Evolutionary conservation across 495 filamentous ascomycete genomes (phyloP).

Genomic region (Trichoderma asperelloides): DNA sequence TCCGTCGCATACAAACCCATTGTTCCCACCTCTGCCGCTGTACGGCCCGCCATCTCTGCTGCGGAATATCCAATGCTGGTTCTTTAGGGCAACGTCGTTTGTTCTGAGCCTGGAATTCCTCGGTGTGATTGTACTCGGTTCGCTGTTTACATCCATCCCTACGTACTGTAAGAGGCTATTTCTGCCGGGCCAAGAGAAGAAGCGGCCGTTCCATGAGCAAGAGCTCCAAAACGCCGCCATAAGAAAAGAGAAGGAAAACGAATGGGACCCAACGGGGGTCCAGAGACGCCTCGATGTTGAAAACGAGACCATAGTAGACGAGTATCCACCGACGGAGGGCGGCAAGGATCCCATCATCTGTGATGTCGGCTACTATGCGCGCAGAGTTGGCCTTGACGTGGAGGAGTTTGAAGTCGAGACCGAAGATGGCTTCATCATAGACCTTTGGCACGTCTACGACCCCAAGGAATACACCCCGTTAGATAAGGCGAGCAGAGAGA

Average conservation of each 20-base stretch:
- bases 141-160: slow-evolving; percentile 53
- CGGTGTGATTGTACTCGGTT: slow-evolving; percentile 62
- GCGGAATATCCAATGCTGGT: slow-evolving; percentile 52
- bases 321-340: slow-evolving; percentile 65
- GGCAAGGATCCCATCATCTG: slow-evolving; percentile 69
- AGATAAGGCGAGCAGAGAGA: slow-evolving; percentile 26
- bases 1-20: slow-evolving; percentile 61
- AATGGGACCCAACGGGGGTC: slow-evolving; percentile 54
- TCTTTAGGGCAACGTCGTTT: slow-evolving; percentile 56
- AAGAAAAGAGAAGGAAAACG: slow-evolving; percentile 41
- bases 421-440: slow-evolving; percentile 88
- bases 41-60: slow-evolving; percentile 66
- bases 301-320: slow-evolving; percentile 36
- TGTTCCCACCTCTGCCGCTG: slow-evolving; percentile 80
- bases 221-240: slow-evolving; percentile 27
- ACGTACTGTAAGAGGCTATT: slow-evolving; percentile 36
- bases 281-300: slow-evolving; percentile 29
- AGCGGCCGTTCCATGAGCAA: slow-evolving; percentile 64
- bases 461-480: slow-evolving; percentile 57
- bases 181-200: slow-evolving; percentile 42
- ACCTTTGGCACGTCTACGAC: slow-evolving; percentile 84
- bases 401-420: slow-evolving; percentile 82
- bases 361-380: slow-evolving; percentile 80
- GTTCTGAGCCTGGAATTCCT: slow-evolving; percentile 72
- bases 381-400: slow-evolving; percentile 77